phyloP scores from a whole-genome alignment of 75 land plant genomes.

The Selaginella tamariscina region DNA sequence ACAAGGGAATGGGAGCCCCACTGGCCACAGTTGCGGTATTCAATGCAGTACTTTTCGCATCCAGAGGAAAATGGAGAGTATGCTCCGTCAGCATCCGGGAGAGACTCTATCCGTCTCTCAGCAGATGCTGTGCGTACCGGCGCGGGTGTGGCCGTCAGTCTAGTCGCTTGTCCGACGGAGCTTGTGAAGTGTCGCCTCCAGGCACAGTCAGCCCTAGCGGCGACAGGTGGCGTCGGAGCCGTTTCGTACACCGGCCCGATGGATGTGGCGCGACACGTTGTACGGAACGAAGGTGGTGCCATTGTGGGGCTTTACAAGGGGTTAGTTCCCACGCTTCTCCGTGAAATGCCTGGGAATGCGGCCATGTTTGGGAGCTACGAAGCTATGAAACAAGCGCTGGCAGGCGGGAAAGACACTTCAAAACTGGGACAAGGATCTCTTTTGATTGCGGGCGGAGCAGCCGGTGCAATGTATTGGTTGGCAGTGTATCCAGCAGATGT shows the following conservation, averaged over 20 bases:
- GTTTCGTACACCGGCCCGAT: constrained; percentile 66
- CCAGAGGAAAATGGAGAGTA: constrained; percentile 84
- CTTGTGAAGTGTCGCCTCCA: constrained; percentile 88
- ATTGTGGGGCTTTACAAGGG: constrained; percentile 73
- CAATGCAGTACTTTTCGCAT: constrained; percentile 88
- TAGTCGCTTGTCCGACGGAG: constrained; percentile 94
- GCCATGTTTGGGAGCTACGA: constrained; percentile 89
- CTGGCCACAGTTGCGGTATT: constrained; percentile 93
- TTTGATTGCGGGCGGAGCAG: constrained; percentile 82
- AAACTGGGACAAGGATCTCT: constrained; percentile 51
- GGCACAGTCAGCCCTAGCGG: constrained; percentile 42
- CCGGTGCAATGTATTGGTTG: constrained; percentile 79
- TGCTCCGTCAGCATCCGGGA: constrained; percentile 56
- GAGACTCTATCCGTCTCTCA: constrained; percentile 49
- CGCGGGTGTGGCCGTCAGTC: constrained; percentile 90
- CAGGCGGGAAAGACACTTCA: constrained; percentile 80
- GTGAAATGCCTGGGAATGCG: constrained; percentile 97
- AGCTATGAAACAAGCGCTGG: constrained; percentile 51
- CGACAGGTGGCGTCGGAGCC: constrained; percentile 19
- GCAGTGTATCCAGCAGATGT: constrained; percentile 91
- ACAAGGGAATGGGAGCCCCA: constrained; percentile 99
- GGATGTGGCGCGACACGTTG: constrained; percentile 81
- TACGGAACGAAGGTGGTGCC: constrained; percentile 58
- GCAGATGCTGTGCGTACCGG: constrained; percentile 65
- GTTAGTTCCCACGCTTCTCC: constrained; percentile 65